Base-by-base conservation (phyloP, 2,329 filamentous ascomycete species). In the Aspergillus caelatus region DNA sequence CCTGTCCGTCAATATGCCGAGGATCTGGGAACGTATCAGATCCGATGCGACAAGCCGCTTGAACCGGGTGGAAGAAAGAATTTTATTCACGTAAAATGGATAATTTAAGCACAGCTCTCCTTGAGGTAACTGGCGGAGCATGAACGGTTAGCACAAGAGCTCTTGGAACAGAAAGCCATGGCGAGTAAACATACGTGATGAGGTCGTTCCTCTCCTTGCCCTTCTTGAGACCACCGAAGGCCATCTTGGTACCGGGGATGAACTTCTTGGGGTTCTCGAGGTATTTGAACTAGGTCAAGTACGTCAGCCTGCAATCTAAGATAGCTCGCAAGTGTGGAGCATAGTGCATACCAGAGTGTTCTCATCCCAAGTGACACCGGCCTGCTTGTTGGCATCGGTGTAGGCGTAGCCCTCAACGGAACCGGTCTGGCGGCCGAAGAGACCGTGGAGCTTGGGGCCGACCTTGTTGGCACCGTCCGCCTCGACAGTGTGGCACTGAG, bases 261-360 rank as follows among this genome's bases (percentile, higher is more conserved):
- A 94, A 99, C 89, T 98, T 98, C 91, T 99, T 99, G 85, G 95
- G 95, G 91, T 98, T 98, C 89, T 99, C 95, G 78, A 99, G 94
- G 90, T 99, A 99, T 72, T 90, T 88, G 84, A 97, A 98, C 92
- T 94, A 74, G 56, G 69, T 21, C 5, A 34, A 36, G 14, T 56
- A 39, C 46, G 46, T 72, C 66, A 70, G 70, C 26, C 26, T 26
- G 26, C 26, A 26, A 26, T 26, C 4, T 3, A 26, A 26, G 26
- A 26, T 26, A 26, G 26, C 26, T 26, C 26, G 26, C 26, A 26
- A 26, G 26, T 26, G 26, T 26, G 26, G 26, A 26, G 26, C 26
- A 26, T 26, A 26, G 32, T 39, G 32, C 87, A 64, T 87, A 94
- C 91, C 75, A 99, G 88, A 82, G 92, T 91, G 70, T 89, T 81